Base-by-base conservation (phyloP, 306 rosid genomes). In the Trichosanthes truncata region DNA sequence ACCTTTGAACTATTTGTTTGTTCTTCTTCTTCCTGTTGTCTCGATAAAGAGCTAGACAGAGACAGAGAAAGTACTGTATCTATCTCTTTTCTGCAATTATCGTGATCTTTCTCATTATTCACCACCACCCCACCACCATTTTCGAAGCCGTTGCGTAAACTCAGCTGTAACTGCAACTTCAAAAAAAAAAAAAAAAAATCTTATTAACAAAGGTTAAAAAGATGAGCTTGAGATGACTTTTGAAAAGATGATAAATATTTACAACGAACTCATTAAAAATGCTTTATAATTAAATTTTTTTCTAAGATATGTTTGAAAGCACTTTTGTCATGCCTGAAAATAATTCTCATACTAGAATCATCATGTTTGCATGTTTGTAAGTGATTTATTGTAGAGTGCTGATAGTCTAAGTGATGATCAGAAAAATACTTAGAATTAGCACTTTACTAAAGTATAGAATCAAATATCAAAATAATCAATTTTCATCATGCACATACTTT, bases 1-100 rank as follows among this genome's bases (percentile, higher is more conserved):
- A 45, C 23, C 57, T 73, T 25, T 73, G 78, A n/a, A 2, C 36
- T 74, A 13, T 72, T 83, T 35, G 75, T 56, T 81, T 65, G 73
- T 51, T 80, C 77, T 18, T 66, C 48, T 75, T 14, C 72, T 65
- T 53, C 59, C 1, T 66, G 36, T 25, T 78, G 84, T 76, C 49
- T 79, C 65, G 86, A 81, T 4, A 89, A 84, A 17, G 91, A 56
- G 4, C 85, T 78, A 56, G 84, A 84, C 51, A 87, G 62, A 4
- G 89, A 89, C 33, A 90, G 93, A 77, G 93, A 90, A 48, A 90
- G 93, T 65, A 68, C 49, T 0, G 88, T 85, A 14, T 82, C 69
- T 18, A 83, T 84, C 74, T 84, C 87, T 48, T 75, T 69, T 25
- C 67, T 83, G 29, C 61, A 36, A 11, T 61, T 26, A 5, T 17